Base-by-base conservation (phyloP, 202 grass and related monocot species). In the Brachypodium distachyon region DNA sequence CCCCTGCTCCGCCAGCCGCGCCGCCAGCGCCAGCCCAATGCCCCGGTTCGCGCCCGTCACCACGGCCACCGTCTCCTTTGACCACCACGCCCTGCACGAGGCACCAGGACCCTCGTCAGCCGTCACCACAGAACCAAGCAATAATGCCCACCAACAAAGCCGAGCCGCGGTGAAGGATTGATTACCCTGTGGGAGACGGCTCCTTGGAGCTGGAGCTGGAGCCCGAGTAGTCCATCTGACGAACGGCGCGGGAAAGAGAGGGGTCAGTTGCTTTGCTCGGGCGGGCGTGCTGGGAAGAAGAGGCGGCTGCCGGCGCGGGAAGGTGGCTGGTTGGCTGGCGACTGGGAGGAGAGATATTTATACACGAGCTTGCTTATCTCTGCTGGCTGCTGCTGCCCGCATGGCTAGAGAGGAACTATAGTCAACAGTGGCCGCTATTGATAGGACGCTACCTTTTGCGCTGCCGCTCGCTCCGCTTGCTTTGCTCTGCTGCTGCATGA, bases 21-120 rank as follows among this genome's bases (percentile, higher is more conserved):
- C 83, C 2, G 81, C 92, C 6, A 95, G 84, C 31, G 89, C 89
- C 65, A 67, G 87, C 12, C 92, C 96, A 54, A 95, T 95, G 80
- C 92, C 96, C 4, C 90, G 74, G 87, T 98, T 98, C 25, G 87
- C 89, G 33, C 96, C 91, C 1, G 96, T 98, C 54, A 99, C 92
- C 78, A 99, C 89, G 29, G 88, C 96, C 77, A 99, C 92, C 75
- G 92, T 95, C 64, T 90, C 86, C 83, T 81, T 62, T 37, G 89
- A 83, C 96, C 96, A 99, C 96, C 87, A 99, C 12, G 32, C 71
- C 18, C 86, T 70, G 69, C 51, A 19, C 8, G 10, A 14, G 16
- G 51, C 11, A 2, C 0, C 32, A 9, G 25, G 0, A 1, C 37
- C 18, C 34, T 39, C 23, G 37, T 53, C 61, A 78, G 47, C 14